phyloP scores from a whole-genome alignment of 768 basidiomycete genomes.

The Mycena indigotica region DNA sequence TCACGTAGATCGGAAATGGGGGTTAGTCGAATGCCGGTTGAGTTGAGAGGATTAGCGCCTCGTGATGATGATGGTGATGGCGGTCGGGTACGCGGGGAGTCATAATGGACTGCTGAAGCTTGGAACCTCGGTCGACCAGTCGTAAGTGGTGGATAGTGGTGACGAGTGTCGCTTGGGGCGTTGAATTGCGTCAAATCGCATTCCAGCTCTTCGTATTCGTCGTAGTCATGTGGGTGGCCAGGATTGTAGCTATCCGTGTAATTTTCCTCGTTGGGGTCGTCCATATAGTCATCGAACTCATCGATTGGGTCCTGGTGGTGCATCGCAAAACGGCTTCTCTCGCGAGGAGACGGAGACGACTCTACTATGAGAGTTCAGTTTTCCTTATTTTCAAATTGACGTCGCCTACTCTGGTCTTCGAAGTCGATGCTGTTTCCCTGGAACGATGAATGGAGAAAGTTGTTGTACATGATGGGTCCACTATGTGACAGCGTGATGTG shows the following conservation, averaged over 20 bases:
- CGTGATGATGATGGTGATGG: constrained; percentile 1
- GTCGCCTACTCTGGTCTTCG: neutral
- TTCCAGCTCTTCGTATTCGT: constrained; percentile 16
- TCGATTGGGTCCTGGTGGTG: constrained; percentile 8
- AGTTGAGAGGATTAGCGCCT: constrained; percentile 35
- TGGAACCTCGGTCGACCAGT: neutral
- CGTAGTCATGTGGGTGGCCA: too few species aligned
- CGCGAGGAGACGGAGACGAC: constrained; percentile 35
- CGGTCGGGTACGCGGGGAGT: constrained; percentile 3
- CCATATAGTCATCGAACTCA: neutral
- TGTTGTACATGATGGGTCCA: neutral
- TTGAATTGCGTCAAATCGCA: constrained; percentile 16
- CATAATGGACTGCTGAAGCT: constrained; percentile 5
- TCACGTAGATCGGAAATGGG: constrained; percentile 75
- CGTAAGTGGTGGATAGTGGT: neutral
- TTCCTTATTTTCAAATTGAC: too few species aligned
- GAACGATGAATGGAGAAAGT: too few species aligned
- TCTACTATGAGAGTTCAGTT: constrained; percentile 8
- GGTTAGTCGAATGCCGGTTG: constrained; percentile 54
- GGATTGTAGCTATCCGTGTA: constrained; percentile 1
- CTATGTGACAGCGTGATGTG: too few species aligned
- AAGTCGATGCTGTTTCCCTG: too few species aligned
- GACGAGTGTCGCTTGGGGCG: constrained; percentile 4
- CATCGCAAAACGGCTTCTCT: constrained; percentile 6
- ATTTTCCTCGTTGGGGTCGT: constrained; percentile 1